phyloP scores from a whole-genome alignment of 169 alveolate genomes.

The Eimeria maxima region DNA sequence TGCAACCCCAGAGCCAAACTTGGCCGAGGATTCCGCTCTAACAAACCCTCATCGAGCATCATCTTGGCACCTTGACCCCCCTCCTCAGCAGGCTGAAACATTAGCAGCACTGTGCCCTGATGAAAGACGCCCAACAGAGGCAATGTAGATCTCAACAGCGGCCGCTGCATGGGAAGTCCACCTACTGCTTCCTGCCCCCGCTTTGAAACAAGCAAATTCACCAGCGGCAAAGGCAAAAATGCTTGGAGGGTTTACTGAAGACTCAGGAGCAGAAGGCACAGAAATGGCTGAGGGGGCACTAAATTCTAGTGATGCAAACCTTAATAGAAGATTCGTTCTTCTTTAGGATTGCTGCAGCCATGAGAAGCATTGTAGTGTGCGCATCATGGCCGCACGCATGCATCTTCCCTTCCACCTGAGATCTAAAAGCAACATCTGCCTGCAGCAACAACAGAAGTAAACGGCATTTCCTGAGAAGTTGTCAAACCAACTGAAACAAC shows the following conservation, averaged over 20 bases:
- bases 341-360: slow-evolving; percentile 84
- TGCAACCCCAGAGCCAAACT: slow-evolving; percentile 74
- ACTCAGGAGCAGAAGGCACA: neutral
- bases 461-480: neutral
- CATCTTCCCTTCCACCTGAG: slow-evolving; percentile 81
- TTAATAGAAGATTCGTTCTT: slow-evolving; percentile 51
- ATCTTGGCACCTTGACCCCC: slow-evolving; percentile 84
- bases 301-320: slow-evolving; percentile 15
- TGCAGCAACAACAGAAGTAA: neutral
- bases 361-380: slow-evolving; percentile 86
- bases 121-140: neutral
- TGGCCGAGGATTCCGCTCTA: slow-evolving; percentile 39
- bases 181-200: slow-evolving; percentile 14
- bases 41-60: slow-evolving; percentile 81
- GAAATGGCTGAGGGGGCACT: neutral
- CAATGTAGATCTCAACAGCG: neutral
- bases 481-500: neutral
- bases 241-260: neutral
- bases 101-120: slow-evolving; percentile 85
- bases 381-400: slow-evolving; percentile 87
- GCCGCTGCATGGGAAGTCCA: neutral
- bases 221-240: neutral
- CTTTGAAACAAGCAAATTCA: neutral
- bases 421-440: slow-evolving; percentile 77
- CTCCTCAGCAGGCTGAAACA: slow-evolving; percentile 86